Evolutionary conservation across 257 asterid genomes (phyloP), one percentile per base, ranked within the genome.

Genomic region (Nicotiana sylvestris): DNA sequence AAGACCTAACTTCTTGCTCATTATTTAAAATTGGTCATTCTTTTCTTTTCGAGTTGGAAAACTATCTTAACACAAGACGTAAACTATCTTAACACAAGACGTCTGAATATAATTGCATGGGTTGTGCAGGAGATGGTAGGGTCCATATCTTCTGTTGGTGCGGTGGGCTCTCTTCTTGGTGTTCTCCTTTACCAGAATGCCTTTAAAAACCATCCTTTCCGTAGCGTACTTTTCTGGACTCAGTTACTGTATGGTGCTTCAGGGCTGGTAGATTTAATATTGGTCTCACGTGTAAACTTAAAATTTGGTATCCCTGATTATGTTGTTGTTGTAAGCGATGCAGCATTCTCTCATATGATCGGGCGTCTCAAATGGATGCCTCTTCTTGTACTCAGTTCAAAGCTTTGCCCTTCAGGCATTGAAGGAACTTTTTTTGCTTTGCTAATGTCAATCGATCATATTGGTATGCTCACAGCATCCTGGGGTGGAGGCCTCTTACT

Each of bases 381-480:
- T 0, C 91, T 93, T 88, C 85, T 92, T 87, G 95, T 93, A 0
- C 83, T 93, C 67, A 91, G 97, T 66, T 89, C 95, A 6, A 91
- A 90, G 69, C 85, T 93, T 2, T 93, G 97, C 76, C 96, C 96
- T 9, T 18, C 81, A 17, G 97, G 97, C 46, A 92, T 93, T 16
- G 96, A 93, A 85, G 97, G 97, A 43, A 93, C 95, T 0, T 93
- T 92, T 83, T 93, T 93, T 30, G 97, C 96, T 1, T 85, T 93
- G 27, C 80, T 93, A 81, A 93, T 92, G 97, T 88, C 93, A 85
- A 93, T 93, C 11, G 97, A 93, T 66, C 91, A 94, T 74, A 80
- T 90, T 4, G 96, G 97, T 1, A 27, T 86, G 2, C 92, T 93
- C 4, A 86, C 90, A 25, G 86, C 96, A 6, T 89, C 91, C 74